A percentile compares a stretch with the other conserved stretches of the same genome.
Conservation (phyloP, 2,329 filamentous ascomycete species). For the Tolypocladium guangdongense region DNA sequence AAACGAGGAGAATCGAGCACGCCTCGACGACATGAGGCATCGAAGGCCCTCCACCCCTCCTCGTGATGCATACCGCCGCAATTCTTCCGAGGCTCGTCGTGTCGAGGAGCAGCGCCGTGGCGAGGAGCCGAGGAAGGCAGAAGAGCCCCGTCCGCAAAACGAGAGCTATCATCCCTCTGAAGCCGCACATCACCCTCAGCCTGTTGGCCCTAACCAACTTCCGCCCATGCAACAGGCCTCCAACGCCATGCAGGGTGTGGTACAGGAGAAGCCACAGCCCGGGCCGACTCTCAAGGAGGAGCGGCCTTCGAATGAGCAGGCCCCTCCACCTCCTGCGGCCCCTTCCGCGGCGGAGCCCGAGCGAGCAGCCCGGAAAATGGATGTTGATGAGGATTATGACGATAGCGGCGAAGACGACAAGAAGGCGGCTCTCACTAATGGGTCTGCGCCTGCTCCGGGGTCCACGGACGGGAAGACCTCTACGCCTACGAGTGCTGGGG, state of each 20-base stretch:
- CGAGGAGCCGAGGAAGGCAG: constrained; percentile 43
- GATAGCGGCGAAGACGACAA: constrained; percentile 85
- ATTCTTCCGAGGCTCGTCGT: constrained; percentile 61
- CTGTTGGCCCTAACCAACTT: constrained; percentile 41
- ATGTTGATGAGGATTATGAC: constrained; percentile 95
- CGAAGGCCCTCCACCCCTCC: constrained; percentile 69
- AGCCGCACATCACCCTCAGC: constrained; percentile 63
- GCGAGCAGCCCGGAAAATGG: constrained; percentile 82
- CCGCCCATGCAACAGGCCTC: constrained; percentile 54
- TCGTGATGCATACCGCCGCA: constrained; percentile 59
- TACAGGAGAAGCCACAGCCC: constrained; percentile 35
- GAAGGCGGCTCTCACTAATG: constrained; percentile 36
- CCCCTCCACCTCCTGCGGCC: constrained; percentile 34
- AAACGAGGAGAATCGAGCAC: constrained; percentile 77
- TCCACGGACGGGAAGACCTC: constrained; percentile 40
- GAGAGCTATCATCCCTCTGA: constrained; percentile 88
- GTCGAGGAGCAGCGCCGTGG: constrained; percentile 52
- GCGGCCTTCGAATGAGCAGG: constrained; percentile 30
- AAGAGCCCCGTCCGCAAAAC: constrained; percentile 57
- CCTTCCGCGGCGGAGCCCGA: constrained; percentile 59
- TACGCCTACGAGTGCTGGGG: constrained; percentile 33
- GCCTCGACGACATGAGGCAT: constrained; percentile 73
- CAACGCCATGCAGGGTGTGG: constrained; percentile 40
- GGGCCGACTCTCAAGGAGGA: constrained; percentile 45
- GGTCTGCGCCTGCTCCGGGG: constrained; percentile 34